Percentiles rank a stretch among this genome's conserved stretches.
Evolutionary conservation across 345 rosid species (phyloP).

Genomic region (Chamaenerion angustifolium): DNA sequence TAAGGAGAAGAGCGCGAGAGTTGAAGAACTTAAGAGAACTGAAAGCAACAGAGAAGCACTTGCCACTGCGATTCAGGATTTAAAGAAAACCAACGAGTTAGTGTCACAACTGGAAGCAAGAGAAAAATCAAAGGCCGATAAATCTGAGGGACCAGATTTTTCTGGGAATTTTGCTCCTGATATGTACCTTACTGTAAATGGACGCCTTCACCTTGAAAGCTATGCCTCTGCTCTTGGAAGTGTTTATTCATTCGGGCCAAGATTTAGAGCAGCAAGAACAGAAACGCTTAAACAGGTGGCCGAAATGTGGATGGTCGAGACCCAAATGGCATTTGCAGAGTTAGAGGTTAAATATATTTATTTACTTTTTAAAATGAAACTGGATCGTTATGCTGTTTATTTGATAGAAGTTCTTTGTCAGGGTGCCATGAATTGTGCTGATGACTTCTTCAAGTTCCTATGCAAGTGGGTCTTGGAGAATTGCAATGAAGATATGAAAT

Average conservation of each 20-base stretch:
- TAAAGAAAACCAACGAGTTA: constrained; percentile 50
- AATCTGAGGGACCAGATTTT: constrained; percentile 22
- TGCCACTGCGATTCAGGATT: constrained; percentile 50
- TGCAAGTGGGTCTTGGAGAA: constrained; percentile 62
- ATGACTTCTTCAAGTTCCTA: constrained; percentile 54
- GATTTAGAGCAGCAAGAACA: constrained; percentile 48
- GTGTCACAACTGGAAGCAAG: constrained; percentile 53
- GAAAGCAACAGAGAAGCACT: constrained; percentile 76
- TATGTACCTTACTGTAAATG: constrained; percentile 51
- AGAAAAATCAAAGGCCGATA: constrained; percentile 24
- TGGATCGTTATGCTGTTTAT: too few species aligned
- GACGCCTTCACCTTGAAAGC: constrained; percentile 79
- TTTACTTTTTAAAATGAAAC: too few species aligned
- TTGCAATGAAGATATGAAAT: constrained; percentile 50
- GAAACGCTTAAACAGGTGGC: constrained; percentile 37
- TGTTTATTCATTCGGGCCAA: constrained; percentile 79
- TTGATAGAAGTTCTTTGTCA: constrained; percentile 8
- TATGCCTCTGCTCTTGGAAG: constrained; percentile 83
- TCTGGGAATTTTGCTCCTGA: constrained; percentile 37
- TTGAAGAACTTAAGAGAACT: constrained; percentile 64
- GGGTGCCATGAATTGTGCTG: constrained; percentile 80
- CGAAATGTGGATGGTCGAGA: constrained; percentile 79
- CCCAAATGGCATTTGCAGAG: constrained; percentile 67
- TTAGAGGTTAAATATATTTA: constrained; percentile 42
- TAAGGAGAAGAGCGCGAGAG: constrained; percentile 41